Evolutionary conservation across 139 green algal species (phyloP).

Genomic region (Picochlorum sp.): DNA sequence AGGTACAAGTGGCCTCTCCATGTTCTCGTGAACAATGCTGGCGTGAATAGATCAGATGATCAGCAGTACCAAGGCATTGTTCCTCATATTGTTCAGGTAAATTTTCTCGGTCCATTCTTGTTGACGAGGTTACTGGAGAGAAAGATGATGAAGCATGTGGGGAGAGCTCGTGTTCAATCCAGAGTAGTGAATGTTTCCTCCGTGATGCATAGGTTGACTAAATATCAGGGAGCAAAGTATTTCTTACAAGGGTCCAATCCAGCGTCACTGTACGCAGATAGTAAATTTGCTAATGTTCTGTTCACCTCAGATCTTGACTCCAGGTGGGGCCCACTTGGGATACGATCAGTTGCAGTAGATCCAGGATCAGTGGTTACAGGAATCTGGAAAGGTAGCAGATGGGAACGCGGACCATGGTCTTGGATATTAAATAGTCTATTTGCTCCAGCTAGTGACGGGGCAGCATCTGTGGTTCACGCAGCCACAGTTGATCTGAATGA

Average conservation of each 20-base stretch:
- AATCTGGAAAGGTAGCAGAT: conserved; percentile 50
- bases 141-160: conserved; percentile 15
- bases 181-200: conserved; percentile 44
- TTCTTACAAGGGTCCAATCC: conserved; percentile 23
- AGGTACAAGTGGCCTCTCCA: conserved; percentile 17
- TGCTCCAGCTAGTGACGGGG: conserved; percentile 53
- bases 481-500: conserved; percentile 37
- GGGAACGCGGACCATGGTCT: conserved; percentile 33
- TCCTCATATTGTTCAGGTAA: conserved; percentile 20
- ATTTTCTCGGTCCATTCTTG: conserved; percentile 43
- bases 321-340: conserved; percentile 19
- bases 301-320: conserved; percentile 42
- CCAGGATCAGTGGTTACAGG: conserved; percentile 55
- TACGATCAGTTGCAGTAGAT: conserved; percentile 50
- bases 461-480: conserved; percentile 47
- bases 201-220: conserved; percentile 33
- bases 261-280: conserved; percentile 16
- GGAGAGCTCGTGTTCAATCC: conserved; percentile 12
- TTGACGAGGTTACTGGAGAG: conserved; percentile 58
- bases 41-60: conserved; percentile 10
- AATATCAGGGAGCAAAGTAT: conserved; percentile 7
- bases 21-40: conserved; percentile 42
- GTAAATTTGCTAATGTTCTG: conserved; percentile 51
- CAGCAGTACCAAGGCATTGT: conserved; percentile 22
- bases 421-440: conserved; percentile 55